A percentile compares a stretch with the other conserved stretches of the same genome.
These are phyloP conservation scores for Xylaria nigripes DNA, from an alignment of 495 filamentous ascomycete species.

Conservation along the genomic window DNA sequence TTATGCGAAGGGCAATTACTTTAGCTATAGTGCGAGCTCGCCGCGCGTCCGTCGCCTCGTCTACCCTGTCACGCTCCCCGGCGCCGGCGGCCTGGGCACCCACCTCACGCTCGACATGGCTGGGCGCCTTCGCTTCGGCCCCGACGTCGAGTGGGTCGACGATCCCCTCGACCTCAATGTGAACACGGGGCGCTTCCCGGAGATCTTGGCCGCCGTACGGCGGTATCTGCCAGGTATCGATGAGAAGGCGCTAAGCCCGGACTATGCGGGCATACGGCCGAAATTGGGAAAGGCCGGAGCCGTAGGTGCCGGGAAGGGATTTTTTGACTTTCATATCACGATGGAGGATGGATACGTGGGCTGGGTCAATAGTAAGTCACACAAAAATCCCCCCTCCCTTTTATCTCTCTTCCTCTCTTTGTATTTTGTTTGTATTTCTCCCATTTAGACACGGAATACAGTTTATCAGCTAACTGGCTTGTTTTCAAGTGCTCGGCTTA, in stretches of 20 bases:
- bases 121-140: conserved; percentile 83
- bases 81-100: conserved; percentile 78
- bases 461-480: not conserved
- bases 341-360: conserved; percentile 74
- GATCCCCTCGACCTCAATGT: conserved; percentile 32
- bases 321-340: conserved; percentile 78
- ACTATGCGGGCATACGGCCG: conserved; percentile 87
- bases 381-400: not conserved
- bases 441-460: too few species aligned
- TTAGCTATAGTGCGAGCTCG: conserved; percentile 61
- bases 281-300: conserved; percentile 61
- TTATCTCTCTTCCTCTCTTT: not conserved
- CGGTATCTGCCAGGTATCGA: conserved; percentile 71
- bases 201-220: conserved; percentile 65
- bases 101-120: conserved; percentile 88
- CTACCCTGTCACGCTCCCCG: conserved; percentile 77
- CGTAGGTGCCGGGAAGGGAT: conserved; percentile 50
- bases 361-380: conserved; percentile 62
- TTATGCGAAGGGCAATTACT: conserved; percentile 95
- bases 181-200: conserved; percentile 48
- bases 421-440: not conserved
- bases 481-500: conserved; percentile 59
- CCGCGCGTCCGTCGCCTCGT: conserved; percentile 68
- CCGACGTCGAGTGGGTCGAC: conserved; percentile 89
- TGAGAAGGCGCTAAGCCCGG: conserved; percentile 55